Base-by-base conservation (phyloP, 352 stramenopile species). In the Globisporangium okanoganense region DNA sequence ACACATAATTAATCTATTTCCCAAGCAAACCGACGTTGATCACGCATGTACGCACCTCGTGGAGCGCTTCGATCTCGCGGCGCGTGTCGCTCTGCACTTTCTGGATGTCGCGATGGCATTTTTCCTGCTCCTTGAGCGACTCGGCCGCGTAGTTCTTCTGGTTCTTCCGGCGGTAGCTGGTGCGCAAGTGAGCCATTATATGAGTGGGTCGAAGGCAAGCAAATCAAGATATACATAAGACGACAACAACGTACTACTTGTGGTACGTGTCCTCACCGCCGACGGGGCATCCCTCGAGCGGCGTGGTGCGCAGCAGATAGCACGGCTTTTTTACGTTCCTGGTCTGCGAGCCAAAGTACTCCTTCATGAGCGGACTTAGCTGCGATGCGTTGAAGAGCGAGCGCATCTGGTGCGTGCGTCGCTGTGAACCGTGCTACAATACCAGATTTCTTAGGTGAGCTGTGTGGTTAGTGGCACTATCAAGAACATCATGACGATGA, bases 181-280 rank as follows among this genome's bases (percentile, higher is more conserved):
- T 12, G n/a, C 25, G 3, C 40, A 56, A 18, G 22, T 54, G 5
- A 49, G 22, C 49, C 4, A 54, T 25, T n/a, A 9, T 20, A 24
- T 52, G 29, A 27, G 55, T n/a, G 1, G 48, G 27, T 45, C 5
- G 24, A 18, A 54, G n/a, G 33, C 31, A 36, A 24, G 44, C 55
- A n/a, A 13, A 20, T 20, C 20, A 13, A 14, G n/a, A 36, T 16
- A 18, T 16, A 43, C 2, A 9, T n/a, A 3, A 7, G 35, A 14
- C 12, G 18, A 3, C 9, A 27, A 18, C 14, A 0, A 74, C 75
- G 36, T 76, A 92, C 81, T 73, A 75, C 62, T 86, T 87, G 66
- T 82, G 76, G 55, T 81, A 94, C n/a, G 85, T 95, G 40, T 90
- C 87, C 51, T 92, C 79, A 8, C 87, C 87, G 7, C 87, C 86